A percentile compares a stretch with the other conserved stretches of the same genome.
These are phyloP conservation scores for Lenwebbia sp. DNA, from an alignment of 345 rosid species.

Conservation along the genomic window DNA sequence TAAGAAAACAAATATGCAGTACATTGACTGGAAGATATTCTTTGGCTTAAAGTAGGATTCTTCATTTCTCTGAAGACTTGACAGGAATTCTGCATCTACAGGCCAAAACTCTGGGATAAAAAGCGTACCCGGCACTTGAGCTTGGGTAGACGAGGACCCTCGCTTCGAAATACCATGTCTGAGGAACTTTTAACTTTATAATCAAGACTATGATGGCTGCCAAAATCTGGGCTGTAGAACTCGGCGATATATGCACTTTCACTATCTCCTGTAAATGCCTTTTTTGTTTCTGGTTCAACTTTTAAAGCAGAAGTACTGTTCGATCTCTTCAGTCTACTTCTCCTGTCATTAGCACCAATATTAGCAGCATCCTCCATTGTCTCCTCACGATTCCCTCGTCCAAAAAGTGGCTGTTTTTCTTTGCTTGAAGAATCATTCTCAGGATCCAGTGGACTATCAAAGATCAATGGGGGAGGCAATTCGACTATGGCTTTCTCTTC, in stretches of 20 bases:
- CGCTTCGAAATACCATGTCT: slow-evolving; percentile 28
- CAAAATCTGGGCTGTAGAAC: slow-evolving; percentile 52
- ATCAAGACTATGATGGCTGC: slow-evolving; percentile 25
- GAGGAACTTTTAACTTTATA: slow-evolving; percentile 18
- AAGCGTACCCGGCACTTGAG: slow-evolving; percentile 74
- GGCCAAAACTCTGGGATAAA: neutral
- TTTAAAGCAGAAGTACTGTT: slow-evolving; percentile 71
- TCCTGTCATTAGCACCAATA: slow-evolving; percentile 35
- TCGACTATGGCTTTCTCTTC: slow-evolving; percentile 27
- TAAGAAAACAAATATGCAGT: slow-evolving; percentile 1
- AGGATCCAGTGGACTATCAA: slow-evolving; percentile 25
- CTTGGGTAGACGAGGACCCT: slow-evolving; percentile 39
- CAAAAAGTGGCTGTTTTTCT: slow-evolving; percentile 17
- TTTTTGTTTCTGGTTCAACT: slow-evolving; percentile 31
- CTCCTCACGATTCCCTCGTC: slow-evolving; percentile 5
- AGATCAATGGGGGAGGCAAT: slow-evolving; percentile 20
- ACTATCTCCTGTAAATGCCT: slow-evolving; percentile 36
- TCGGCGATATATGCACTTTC: slow-evolving; percentile 61
- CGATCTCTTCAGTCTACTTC: slow-evolving; percentile 65
- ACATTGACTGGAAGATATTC: neutral
- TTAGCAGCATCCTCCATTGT: slow-evolving; percentile 12
- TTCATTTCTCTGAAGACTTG: neutral
- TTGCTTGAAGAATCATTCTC: slow-evolving; percentile 12
- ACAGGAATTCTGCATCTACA: neutral
- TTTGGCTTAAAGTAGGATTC: neutral